Conservation (phyloP, 306 rosid genomes). For the Rosa persica region DNA sequence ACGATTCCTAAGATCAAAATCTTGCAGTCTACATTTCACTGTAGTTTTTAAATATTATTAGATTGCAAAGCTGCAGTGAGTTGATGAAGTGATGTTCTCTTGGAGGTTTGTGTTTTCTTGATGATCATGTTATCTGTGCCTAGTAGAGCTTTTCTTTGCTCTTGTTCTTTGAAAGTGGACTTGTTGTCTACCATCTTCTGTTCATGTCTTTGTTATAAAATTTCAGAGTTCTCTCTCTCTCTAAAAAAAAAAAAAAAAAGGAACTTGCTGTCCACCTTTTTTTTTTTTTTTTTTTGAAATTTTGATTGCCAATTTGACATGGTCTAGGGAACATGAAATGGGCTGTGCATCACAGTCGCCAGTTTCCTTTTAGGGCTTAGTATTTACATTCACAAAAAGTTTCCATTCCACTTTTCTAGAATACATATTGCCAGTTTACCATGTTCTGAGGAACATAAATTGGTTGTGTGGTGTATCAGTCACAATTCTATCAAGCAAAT, state of each 20-base stretch:
- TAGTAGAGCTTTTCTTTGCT: neutral
- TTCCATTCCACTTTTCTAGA: neutral
- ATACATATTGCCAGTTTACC: neutral
- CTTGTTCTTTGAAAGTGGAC: neutral
- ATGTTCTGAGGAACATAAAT: neutral
- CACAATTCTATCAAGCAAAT: neutral
- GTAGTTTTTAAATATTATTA: neutral
- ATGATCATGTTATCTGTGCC: neutral
- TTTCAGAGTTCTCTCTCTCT: neutral
- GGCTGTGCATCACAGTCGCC: neutral
- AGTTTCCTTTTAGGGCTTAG: neutral
- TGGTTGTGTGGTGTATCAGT: neutral
- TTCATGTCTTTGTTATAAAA: neutral
- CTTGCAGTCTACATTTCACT: neutral
- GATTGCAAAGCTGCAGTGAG: neutral
- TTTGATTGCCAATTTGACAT: neutral
- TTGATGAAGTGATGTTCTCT: neutral
- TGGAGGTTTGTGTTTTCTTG: neutral
- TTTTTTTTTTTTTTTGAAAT: too few relatives aligned
- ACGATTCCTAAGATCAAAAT: neutral
- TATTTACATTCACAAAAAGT: neutral
- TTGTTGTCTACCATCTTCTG: neutral
- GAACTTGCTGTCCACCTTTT: neutral
- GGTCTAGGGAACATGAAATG: neutral
- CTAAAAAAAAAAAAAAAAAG: too few relatives aligned